Percentiles rank a stretch among this genome's conserved stretches.
Conservation (phyloP, 2,329 filamentous ascomycete species). For the Penicillium palitans region DNA sequence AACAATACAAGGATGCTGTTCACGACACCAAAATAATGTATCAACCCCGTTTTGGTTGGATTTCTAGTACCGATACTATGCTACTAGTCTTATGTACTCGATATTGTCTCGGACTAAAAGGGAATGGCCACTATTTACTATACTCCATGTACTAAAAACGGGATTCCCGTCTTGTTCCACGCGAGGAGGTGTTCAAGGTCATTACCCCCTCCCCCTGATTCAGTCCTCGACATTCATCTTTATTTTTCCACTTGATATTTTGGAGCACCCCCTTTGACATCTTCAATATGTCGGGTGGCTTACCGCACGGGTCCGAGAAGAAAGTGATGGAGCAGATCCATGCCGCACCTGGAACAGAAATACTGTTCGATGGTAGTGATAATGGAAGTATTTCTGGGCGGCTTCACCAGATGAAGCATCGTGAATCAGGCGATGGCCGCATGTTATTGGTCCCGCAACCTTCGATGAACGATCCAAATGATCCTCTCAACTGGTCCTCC, state of each 20-base stretch:
- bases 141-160: neutral
- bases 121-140: neutral
- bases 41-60: neutral
- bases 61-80: neutral
- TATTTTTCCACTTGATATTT: neutral
- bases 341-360: slow-evolving; percentile 13
- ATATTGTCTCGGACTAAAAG: neutral
- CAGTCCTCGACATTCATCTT: neutral
- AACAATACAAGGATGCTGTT: neutral
- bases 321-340: neutral
- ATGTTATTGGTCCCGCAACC: slow-evolving; percentile 18
- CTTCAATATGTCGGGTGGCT: neutral
- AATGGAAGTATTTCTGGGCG: slow-evolving; percentile 6
- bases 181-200: neutral
- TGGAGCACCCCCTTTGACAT: neutral
- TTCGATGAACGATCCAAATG: slow-evolving; percentile 18
- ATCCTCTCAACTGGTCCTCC: slow-evolving; percentile 16
- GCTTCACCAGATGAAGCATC: slow-evolving; percentile 26
- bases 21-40: neutral
- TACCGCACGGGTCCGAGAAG: neutral
- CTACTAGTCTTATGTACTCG: neutral
- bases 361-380: slow-evolving; percentile 9
- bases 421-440: slow-evolving; percentile 10
- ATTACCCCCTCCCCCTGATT: no score
- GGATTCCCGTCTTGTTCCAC: neutral